Base-by-base conservation (phyloP, 441 rosid species). In the Breynia disticha region DNA sequence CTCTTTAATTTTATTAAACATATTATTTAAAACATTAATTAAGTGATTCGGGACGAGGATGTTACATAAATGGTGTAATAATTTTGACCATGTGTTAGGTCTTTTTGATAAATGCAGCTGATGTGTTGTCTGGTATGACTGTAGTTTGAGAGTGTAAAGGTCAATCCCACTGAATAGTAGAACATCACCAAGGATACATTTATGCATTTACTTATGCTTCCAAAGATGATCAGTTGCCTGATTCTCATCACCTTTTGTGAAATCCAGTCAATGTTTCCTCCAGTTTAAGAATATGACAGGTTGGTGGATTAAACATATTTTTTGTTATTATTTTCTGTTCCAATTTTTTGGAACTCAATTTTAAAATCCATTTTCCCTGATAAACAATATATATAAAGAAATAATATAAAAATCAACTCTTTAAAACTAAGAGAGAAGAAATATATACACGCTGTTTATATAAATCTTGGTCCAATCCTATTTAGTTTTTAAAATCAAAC, bases 51-150 rank as follows among this genome's bases (percentile, higher is more conserved):
- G n/a, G n/a, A n/a, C n/a, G n/a, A n/a, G n/a, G n/a, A n/a, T n/a
- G n/a, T n/a, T n/a, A n/a, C n/a, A n/a, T n/a, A n/a, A 56, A 54
- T 67, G 47, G 16, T 54, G 19, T 52, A 48, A 69, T 64, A 56
- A 60, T 50, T 38, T 38, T 74, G 69, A 70, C 66, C 69, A 70
- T 81, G 62, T 69, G 76, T 79, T 79, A 93, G 98, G 97, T 93
- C 69, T 84, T 84, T 80, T 81, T 93, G 68, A 83, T 86, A 67
- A 82, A 81, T 82, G 90, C 97, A 77, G 95, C 95, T 63, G 82
- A 89, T 62, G 97, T 93, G 10, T 72, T 79, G 59, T 79, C 95
- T 57, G 84, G 89, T 67, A 67, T 83, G 87, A 75, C 64, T 50
- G 77, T 80, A 70, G 74, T 77, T 57, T 93, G 96, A 95, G 90